Base-by-base conservation (phyloP, 2,329 filamentous ascomycete genomes). In the Fusarium succisae region DNA sequence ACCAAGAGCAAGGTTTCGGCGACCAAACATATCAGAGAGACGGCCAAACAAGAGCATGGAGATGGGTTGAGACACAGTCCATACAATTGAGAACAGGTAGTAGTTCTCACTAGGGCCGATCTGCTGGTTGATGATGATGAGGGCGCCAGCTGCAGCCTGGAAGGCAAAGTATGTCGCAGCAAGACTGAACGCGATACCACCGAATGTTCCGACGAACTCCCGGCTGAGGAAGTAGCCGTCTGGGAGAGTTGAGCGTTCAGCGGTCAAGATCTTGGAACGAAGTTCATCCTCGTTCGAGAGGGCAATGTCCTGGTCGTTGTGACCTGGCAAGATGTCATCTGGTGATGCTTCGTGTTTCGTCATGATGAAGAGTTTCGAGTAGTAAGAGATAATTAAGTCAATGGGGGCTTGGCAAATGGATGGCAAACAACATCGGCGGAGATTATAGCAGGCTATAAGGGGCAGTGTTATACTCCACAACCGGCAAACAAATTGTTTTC, bases 311-410 rank as follows among this genome's bases (percentile, higher is more conserved):
- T 24, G 47, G 22, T 32, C 22, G 8, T 50, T 32, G 20, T 32
- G 28, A n/a, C 47, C 47, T 13, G 48, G 30, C 4, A 8, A 18
- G 48, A 51, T 35, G 3, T 51, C 48, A 24, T 35, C 22, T 24
- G 7, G 47, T 9, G 47, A 50, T 13, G 22, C 11, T 18, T 32
- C 47, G 24, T 50, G 47, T n/a, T 50, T 32, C 22, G 28, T 24
- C 28, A 50, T 50, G 8, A n/a, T 32, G 15, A 9, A 18, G 9
- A 32, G 7, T 3, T 18, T n/a, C 3, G 9, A 18, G 22, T 32
- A 0, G 7, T 30, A n/a, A 9, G 9, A 0, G 5, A 32, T 17
- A 13, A n/a, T 18, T 1, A n/a, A 14, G 13, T 50, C 22, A 32
- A n/a, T 18, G 14, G 7, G 14, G 4, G 2, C 9, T 30, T n/a